Percentiles rank a stretch among this genome's conserved stretches.
Conservation (phyloP, 768 basidiomycete species). For the Macrolepiota dolichaula region DNA sequence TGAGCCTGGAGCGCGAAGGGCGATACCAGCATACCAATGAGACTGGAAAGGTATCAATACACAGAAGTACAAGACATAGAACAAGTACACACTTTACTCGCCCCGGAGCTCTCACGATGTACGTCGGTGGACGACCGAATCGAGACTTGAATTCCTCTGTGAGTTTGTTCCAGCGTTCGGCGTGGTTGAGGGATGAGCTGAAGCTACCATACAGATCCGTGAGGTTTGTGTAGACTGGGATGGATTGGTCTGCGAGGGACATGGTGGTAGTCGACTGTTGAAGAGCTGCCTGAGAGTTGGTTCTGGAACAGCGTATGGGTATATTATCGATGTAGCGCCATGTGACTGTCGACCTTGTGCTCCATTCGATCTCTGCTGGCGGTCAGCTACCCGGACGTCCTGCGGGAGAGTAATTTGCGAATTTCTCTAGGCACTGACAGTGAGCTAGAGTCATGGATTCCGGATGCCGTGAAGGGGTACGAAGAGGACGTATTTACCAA, state of each 20-base stretch:
- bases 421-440: no score
- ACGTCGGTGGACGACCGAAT: slow-evolving; percentile 65
- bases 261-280: slow-evolving; percentile 23
- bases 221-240: slow-evolving; percentile 61
- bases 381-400: no score
- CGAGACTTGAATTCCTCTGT: slow-evolving; percentile 56
- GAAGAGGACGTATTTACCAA: no score
- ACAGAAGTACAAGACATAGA: not conserved
- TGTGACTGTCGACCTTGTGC: not conserved
- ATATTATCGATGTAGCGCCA: not conserved
- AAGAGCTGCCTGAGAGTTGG: not conserved
- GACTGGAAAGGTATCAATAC: slow-evolving; percentile 20
- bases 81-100: slow-evolving; percentile 62
- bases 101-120: slow-evolving; percentile 76
- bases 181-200: slow-evolving; percentile 52
- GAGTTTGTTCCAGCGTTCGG: slow-evolving; percentile 59
- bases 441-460: no score
- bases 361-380: no score
- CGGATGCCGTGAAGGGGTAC: no score
- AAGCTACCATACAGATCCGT: slow-evolving; percentile 51
- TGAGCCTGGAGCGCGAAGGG: not conserved
- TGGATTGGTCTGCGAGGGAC: slow-evolving; percentile 48
- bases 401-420: no score
- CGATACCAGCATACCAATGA: slow-evolving; percentile 34
- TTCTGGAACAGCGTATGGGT: not conserved